These are phyloP conservation scores for Botrytis sinoallii DNA, from an alignment of 2,329 filamentous ascomycete genomes.

Conservation along the genomic window DNA sequence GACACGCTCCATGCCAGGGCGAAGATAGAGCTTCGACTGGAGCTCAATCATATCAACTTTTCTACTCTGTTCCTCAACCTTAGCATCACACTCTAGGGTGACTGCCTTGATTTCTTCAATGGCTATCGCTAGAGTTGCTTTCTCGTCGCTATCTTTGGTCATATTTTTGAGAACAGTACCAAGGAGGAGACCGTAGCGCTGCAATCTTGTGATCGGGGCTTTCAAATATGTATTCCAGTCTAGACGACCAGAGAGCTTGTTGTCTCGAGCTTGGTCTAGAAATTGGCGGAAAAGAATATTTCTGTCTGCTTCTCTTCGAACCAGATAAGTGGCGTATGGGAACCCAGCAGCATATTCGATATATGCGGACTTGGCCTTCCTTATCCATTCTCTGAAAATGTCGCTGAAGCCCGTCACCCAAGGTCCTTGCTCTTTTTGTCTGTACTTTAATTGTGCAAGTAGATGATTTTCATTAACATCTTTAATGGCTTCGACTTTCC, in stretches of 20 bases:
- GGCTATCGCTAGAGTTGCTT: constrained; percentile 75
- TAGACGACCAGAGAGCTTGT: constrained; percentile 77
- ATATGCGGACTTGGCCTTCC: constrained; percentile 85
- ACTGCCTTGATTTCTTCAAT: constrained; percentile 90
- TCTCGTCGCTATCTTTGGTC: constrained; percentile 81
- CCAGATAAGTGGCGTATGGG: constrained; percentile 75
- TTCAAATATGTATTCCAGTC: constrained; percentile 96
- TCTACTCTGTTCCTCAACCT: constrained; percentile 88
- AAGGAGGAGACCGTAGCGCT: constrained; percentile 83
- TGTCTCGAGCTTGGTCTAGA: constrained; percentile 72
- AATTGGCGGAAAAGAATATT: constrained; percentile 88
- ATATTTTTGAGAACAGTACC: constrained; percentile 82
- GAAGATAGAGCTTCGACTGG: constrained; percentile 75
- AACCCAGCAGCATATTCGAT: constrained; percentile 89
- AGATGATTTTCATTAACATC: constrained; percentile 91
- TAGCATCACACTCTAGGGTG: constrained; percentile 84
- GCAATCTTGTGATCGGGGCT: constrained; percentile 85
- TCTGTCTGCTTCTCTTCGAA: constrained; percentile 78
- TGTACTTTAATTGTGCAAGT: constrained; percentile 89
- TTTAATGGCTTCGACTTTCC: constrained; percentile 83
- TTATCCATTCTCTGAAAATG: constrained; percentile 96
- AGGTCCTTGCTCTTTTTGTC: constrained; percentile 93
- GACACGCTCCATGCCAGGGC: constrained; percentile 83
- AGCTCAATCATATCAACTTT: constrained; percentile 87
- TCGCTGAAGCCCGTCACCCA: constrained; percentile 95